Base-by-base conservation (phyloP, 768 basidiomycete genomes). In the Tulasnella calospora region DNA sequence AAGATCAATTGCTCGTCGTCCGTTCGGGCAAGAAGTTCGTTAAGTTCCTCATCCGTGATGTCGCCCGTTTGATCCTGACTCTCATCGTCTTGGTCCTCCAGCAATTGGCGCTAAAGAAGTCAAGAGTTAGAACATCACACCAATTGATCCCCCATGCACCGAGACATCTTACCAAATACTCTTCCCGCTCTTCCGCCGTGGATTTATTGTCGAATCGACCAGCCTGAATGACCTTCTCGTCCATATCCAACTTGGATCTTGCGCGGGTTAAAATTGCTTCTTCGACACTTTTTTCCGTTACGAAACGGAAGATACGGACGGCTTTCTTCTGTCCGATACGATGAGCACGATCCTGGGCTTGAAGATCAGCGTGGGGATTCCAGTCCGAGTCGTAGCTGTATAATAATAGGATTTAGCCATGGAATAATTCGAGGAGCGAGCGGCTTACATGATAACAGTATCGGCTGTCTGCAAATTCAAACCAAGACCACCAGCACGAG, bases 251-350 rank as follows among this genome's bases (percentile, higher is more conserved):
- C 87, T 99, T 99, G 86, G 91, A 94, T 78, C 94, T 90, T 7
- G 98, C 98, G 80, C 96, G 90, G 69, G 94, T 93, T 80, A 98
- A 93, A 90, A 99, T 98, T 4, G 96, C 95, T 85, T 99, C 98
- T 85, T 99, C 98, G 33, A 99, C 95, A 80, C 96, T 97, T 87
- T 96, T 95, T 84, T 98, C 95, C 5, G 97, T 98, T 83, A 99
- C 96, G 84, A 99, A 94, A 80, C 97, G 91, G 80, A 99, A 88
- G 80, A 99, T 99, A 41, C 96, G 91, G 27, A 99, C 98, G 69
- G 96, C 94, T 85, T 96, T 97, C 79, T 98, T 99, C 83, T 99
- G 98, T 79, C 98, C 98, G 82, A 99, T 99, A 89, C 98, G 96
- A 88, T 99, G 97, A 15, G 94, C 95, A 88, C 96, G 95, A 90